phyloP scores from a whole-genome alignment of 495 filamentous ascomycete species.

The Glutinoglossum americanum region DNA sequence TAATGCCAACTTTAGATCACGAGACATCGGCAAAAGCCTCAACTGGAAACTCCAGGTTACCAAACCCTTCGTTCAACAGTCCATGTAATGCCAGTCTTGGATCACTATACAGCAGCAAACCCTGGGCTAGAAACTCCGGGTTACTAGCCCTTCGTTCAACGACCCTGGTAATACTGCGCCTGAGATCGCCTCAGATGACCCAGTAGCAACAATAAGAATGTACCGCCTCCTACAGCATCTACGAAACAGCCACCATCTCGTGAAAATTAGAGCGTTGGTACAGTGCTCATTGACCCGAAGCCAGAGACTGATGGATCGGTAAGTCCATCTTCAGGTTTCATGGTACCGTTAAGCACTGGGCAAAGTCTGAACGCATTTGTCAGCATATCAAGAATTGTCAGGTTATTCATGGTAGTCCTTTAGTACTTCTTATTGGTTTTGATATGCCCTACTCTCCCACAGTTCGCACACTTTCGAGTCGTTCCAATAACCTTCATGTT shows the following conservation, averaged over 20 bases:
- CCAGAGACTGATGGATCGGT: slow-evolving; percentile 13
- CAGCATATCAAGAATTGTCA: neutral
- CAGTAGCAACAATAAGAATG: too few species aligned
- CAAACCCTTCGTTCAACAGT: too few species aligned
- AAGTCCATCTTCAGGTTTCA: slow-evolving; percentile 42
- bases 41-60: too few species aligned
- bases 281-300: slow-evolving; percentile 29
- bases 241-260: neutral
- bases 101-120: too few species aligned
- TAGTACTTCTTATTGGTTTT: slow-evolving; percentile 94
- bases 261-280: neutral
- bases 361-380: slow-evolving; percentile 46
- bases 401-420: neutral
- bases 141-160: too few species aligned
- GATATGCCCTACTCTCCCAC: slow-evolving; percentile 88
- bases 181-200: too few species aligned
- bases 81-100: too few species aligned
- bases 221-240: too few species aligned
- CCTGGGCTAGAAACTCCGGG: too few species aligned
- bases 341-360: slow-evolving; percentile 72
- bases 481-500: slow-evolving; percentile 33
- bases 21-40: too few species aligned
- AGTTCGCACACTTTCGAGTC: slow-evolving; percentile 89
- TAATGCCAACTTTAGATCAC: too few species aligned
- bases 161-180: too few species aligned